Conservation (phyloP, 2,329 filamentous ascomycete species). For the Gnomoniopsis smithogilvyi region DNA sequence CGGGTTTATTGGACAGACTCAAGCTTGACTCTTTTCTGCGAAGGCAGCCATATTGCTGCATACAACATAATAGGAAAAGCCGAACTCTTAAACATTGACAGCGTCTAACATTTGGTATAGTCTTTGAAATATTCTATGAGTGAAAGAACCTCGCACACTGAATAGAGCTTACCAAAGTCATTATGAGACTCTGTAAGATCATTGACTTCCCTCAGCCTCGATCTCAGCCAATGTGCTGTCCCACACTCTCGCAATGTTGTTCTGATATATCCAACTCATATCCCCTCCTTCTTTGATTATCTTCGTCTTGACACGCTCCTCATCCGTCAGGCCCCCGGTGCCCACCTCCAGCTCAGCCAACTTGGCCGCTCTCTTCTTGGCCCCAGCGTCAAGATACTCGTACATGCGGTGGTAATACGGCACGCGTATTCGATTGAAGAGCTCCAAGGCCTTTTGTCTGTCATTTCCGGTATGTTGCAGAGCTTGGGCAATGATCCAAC, state of each 20-base stretch:
- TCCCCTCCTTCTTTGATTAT: conserved; percentile 16
- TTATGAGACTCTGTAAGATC: neutral
- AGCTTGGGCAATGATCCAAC: conserved; percentile 26
- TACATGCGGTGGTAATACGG: conserved; percentile 30
- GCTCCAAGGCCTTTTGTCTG: conserved; percentile 20
- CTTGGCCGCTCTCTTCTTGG: conserved; percentile 7
- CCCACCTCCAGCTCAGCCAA: conserved; percentile 13
- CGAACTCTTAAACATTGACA: neutral
- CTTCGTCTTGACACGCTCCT: conserved; percentile 17
- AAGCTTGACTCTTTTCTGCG: too few species aligned
- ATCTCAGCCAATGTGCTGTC: conserved; percentile 4
- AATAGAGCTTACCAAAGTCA: neutral
- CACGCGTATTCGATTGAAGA: conserved; percentile 27
- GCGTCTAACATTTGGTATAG: neutral
- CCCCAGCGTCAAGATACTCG: conserved; percentile 7
- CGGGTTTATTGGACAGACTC: too few species aligned
- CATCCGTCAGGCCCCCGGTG: conserved; percentile 9
- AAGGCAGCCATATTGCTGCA: too few species aligned
- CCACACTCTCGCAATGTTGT: conserved; percentile 19
- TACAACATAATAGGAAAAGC: neutral
- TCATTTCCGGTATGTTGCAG: conserved; percentile 25
- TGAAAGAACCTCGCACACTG: too few species aligned
- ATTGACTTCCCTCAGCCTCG: neutral
- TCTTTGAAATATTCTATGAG: neutral
- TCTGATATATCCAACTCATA: conserved; percentile 21